phyloP scores from a whole-genome alignment of 257 asterid genomes.

The Lycium ferocissimum region DNA sequence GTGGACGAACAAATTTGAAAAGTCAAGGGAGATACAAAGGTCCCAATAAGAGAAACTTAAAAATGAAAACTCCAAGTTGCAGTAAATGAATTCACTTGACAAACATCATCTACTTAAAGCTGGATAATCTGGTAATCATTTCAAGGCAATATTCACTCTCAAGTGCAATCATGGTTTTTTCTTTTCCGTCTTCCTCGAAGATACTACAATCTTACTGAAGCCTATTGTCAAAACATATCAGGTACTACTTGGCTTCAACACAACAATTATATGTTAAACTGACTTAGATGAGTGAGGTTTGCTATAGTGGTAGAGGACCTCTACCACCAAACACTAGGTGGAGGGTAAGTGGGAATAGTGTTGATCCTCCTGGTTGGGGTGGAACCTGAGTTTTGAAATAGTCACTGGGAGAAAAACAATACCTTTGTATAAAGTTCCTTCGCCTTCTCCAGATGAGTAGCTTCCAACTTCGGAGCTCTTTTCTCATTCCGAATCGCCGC shows the following conservation, averaged over 20 bases:
- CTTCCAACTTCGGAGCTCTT: slow-evolving; percentile 92
- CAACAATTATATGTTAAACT: background rate
- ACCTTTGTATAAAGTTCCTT: slow-evolving; percentile 95
- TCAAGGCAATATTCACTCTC: slow-evolving; percentile 17
- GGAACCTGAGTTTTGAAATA: slow-evolving; percentile 34
- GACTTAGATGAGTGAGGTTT: background rate
- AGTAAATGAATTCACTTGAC: slow-evolving; percentile 7
- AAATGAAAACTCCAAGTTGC: slow-evolving; percentile 4
- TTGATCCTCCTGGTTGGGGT: slow-evolving; percentile 13
- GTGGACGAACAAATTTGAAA: slow-evolving; percentile 19
- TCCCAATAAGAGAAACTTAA: slow-evolving; percentile 1
- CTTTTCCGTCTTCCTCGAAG: background rate
- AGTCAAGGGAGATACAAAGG: background rate
- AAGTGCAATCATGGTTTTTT: background rate
- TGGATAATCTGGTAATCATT: slow-evolving; percentile 16
- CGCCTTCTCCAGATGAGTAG: slow-evolving; percentile 97
- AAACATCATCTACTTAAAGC: background rate
- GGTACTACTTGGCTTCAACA: background rate
- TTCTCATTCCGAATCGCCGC: slow-evolving; percentile 75
- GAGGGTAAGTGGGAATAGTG: slow-evolving; percentile 1
- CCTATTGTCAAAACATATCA: background rate
- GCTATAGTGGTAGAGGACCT: slow-evolving; percentile 14
- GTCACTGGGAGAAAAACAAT: slow-evolving; percentile 38
- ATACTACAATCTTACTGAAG: background rate
- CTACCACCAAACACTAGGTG: slow-evolving; percentile 24